These are phyloP conservation scores for Leccinum subtestaceum DNA, from an alignment of 768 basidiomycete species.

Conservation along the genomic window DNA sequence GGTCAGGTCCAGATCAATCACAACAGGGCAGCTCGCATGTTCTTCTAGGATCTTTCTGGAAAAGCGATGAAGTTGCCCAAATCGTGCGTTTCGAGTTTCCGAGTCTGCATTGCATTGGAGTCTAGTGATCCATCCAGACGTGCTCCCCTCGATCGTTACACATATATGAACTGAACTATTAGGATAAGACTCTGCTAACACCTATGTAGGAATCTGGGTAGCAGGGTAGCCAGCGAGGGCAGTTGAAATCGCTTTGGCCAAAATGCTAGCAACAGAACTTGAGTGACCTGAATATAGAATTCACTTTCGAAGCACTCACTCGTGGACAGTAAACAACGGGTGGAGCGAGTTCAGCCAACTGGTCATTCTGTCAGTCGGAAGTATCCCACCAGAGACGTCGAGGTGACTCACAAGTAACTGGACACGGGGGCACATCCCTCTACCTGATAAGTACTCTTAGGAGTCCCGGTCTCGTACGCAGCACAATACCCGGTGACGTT, in stretches of 20 bases:
- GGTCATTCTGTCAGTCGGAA: neutral
- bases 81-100: neutral
- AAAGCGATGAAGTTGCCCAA: too few relatives aligned
- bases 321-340: constrained; percentile 60
- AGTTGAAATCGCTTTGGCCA: constrained; percentile 52
- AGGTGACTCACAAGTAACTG: constrained; percentile 55
- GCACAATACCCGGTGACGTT: constrained; percentile 58
- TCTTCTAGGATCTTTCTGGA: too few relatives aligned
- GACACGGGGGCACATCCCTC: constrained; percentile 59
- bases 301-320: constrained; percentile 37
- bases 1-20: too few relatives aligned
- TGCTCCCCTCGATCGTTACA: too few relatives aligned
- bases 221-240: constrained; percentile 35
- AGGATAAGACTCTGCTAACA: neutral
- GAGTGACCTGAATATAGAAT: neutral
- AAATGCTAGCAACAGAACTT: constrained; percentile 34
- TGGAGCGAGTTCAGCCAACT: constrained; percentile 65
- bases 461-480: constrained; percentile 58
- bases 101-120: too few relatives aligned
- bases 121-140: too few relatives aligned
- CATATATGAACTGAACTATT: neutral
- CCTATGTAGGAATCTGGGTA: constrained; percentile 10
- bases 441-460: constrained; percentile 50
- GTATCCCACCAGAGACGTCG: neutral
- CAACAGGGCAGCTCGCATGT: too few relatives aligned